These are phyloP conservation scores for Platanus orientalis DNA, from an alignment of 164 flowering plant genomes.

Conservation along the genomic window DNA sequence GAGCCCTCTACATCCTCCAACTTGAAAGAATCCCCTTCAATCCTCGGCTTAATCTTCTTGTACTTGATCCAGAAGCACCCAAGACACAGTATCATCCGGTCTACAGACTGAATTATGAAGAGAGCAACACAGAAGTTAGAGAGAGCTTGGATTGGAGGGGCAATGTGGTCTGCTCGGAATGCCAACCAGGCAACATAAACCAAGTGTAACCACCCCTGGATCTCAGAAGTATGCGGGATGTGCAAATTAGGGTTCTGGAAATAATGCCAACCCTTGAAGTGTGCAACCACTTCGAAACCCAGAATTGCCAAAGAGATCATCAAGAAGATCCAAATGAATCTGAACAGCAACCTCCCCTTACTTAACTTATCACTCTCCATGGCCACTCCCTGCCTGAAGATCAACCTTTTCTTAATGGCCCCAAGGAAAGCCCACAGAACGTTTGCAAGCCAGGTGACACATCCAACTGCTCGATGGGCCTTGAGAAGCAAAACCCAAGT, in stretches of 20 bases:
- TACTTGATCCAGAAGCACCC: conserved; percentile 84
- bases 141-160: conserved; percentile 56
- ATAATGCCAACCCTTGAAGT: conserved; percentile 68
- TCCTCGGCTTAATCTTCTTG: conserved; percentile 60
- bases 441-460: conserved; percentile 57
- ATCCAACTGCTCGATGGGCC: conserved; percentile 73
- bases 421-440: conserved; percentile 65
- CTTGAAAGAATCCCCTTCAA: conserved; percentile 46
- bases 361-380: conserved; percentile 46
- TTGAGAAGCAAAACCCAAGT: conserved; percentile 80
- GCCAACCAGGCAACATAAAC: conserved; percentile 58
- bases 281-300: conserved; percentile 59
- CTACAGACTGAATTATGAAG: conserved; percentile 73
- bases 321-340: conserved; percentile 46
- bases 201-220: conserved; percentile 52
- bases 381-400: conserved; percentile 48
- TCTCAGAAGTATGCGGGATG: conserved; percentile 49
- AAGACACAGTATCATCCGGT: conserved; percentile 59
- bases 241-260: conserved; percentile 45
- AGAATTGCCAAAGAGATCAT: conserved; percentile 42
- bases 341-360: conserved; percentile 44
- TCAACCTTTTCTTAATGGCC: conserved; percentile 50
- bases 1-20: conserved; percentile 46
- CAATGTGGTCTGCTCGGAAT: conserved; percentile 68
- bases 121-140: conserved; percentile 64